A percentile compares a stretch with the other conserved stretches of the same genome.
Evolutionary conservation across 75 land plant species (phyloP).

Genomic region (Cryptomeria japonica): DNA sequence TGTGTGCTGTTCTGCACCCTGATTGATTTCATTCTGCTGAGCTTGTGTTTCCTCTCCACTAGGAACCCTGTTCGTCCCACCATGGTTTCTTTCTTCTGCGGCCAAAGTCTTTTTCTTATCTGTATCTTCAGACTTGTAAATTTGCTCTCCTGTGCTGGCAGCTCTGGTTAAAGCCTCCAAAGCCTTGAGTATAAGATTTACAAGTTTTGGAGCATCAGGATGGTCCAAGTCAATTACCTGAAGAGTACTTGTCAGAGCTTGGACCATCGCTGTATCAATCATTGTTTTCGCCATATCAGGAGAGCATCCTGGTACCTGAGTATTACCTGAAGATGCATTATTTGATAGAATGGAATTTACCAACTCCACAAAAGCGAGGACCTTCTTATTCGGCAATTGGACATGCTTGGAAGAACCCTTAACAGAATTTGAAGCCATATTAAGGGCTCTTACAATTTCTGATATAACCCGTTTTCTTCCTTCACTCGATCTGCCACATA

Average conservation of each 20-base stretch:
- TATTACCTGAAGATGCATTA: constrained; percentile 64
- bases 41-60: constrained; percentile 21
- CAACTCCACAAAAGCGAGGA: constrained; percentile 71
- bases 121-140: constrained; percentile 46
- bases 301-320: constrained; percentile 73
- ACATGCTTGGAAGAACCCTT: constrained; percentile 34
- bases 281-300: constrained; percentile 85
- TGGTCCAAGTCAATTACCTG: constrained; percentile 89
- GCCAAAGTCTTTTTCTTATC: constrained; percentile 47
- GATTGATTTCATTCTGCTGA: constrained; percentile 24
- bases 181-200: constrained; percentile 73
- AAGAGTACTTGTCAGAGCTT: constrained; percentile 64
- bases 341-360: constrained; percentile 74
- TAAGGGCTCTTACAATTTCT: constrained; percentile 76
- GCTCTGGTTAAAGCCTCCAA: constrained; percentile 87
- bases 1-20: constrained; percentile 12
- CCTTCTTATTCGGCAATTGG: constrained; percentile 56
- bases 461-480: constrained; percentile 76
- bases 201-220: constrained; percentile 88
- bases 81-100: constrained; percentile 32
- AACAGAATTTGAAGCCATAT: constrained; percentile 34
- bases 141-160: constrained; percentile 74
- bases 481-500: constrained; percentile 87
- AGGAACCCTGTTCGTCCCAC: constrained; percentile 17
- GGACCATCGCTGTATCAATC: constrained; percentile 86